Base-by-base conservation (phyloP, 2,329 filamentous ascomycete species). In the Pseudocercospora musae region DNA sequence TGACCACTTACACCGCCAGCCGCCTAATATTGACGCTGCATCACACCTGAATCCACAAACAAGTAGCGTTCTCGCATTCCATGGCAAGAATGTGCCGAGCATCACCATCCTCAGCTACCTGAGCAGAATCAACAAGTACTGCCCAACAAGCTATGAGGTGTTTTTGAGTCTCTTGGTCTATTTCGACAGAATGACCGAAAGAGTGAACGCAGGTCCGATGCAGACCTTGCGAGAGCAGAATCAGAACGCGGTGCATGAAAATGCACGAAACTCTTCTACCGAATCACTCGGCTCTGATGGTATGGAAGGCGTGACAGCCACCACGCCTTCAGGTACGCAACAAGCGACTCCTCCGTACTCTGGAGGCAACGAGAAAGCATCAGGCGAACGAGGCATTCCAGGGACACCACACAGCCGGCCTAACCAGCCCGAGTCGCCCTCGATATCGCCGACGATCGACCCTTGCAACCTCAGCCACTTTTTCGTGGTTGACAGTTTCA, bases 401-500 rank as follows among this genome's bases (percentile, higher is more conserved):
- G 74, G 74, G 9, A 76, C 75, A 52, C 74, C 74, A 13, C 73
- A 77, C 63, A 76, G 74, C 68, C 69, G 69, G 57, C 69, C 73
- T 23, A 71, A 70, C 10, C 68, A 72, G 46, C 67, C 68, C 6
- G 71, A 70, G 10, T 74, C 74, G 46, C 70, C 72, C n/a, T 64
- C 66, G 15, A 66, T 71, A 21, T 77, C 77, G 23, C 72, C 77
- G 4, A 68, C 69, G 60, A 74, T 79, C 23, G 80, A 83, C 64
- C 71, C 76, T 0, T 81, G 84, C 61, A 82, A 81, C 59, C 78
- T 88, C 48, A 86, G 85, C 2, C 87, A 90, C 71, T 90, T 88
- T 72, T 98, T 99, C 74, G 94, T 98, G 44, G 95, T 98, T 10
- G 95, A 99, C 78, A 98, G 95, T 79, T 99, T 95, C 81, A 99